Percentiles rank a stretch among this genome's conserved stretches.
phyloP scores from a whole-genome alignment of 2,329 filamentous ascomycete species.

The Neofusicoccum sp. region DNA sequence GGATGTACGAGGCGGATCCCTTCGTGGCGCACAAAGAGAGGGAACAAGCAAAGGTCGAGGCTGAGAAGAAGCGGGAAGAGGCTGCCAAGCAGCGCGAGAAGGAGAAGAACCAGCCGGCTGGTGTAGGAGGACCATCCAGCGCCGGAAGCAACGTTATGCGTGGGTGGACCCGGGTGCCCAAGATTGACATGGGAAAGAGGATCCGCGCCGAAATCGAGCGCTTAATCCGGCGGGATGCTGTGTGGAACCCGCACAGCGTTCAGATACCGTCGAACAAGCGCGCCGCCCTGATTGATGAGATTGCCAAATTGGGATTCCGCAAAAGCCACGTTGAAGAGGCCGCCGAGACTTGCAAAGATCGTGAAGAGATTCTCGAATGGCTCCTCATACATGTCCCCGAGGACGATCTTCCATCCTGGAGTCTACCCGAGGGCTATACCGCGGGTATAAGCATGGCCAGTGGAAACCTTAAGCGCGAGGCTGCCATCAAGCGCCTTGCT shows the following conservation, averaged over 20 bases:
- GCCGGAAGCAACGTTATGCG: slow-evolving; percentile 53
- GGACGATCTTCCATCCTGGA: slow-evolving; percentile 91
- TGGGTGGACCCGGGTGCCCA: slow-evolving; percentile 80
- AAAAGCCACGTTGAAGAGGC: slow-evolving; percentile 87
- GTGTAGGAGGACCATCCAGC: slow-evolving; percentile 26
- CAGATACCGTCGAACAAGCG: slow-evolving; percentile 60
- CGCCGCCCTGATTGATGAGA: slow-evolving; percentile 65
- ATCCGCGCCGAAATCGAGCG: slow-evolving; percentile 77
- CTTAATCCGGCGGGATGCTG: slow-evolving; percentile 71
- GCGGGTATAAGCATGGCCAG: slow-evolving; percentile 85
- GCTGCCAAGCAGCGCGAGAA: slow-evolving; percentile 61
- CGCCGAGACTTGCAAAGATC: slow-evolving; percentile 79
- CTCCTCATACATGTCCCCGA: slow-evolving; percentile 94
- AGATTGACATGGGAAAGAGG: slow-evolving; percentile 86
- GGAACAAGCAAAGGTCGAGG: slow-evolving; percentile 71
- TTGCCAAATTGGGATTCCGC: slow-evolving; percentile 81
- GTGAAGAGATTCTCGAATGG: slow-evolving; percentile 93
- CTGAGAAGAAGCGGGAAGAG: slow-evolving; percentile 78
- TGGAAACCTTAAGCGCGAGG: slow-evolving; percentile 76
- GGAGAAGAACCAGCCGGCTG: slow-evolving; percentile 38
- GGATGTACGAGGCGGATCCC: slow-evolving; percentile 95
- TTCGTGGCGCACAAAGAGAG: slow-evolving; percentile 78
- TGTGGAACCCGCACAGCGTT: slow-evolving; percentile 83
- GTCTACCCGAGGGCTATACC: slow-evolving; percentile 85
- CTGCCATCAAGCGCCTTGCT: slow-evolving; percentile 76